phyloP scores from a whole-genome alignment of 306 rosid species.

The Prunus mongolica region DNA sequence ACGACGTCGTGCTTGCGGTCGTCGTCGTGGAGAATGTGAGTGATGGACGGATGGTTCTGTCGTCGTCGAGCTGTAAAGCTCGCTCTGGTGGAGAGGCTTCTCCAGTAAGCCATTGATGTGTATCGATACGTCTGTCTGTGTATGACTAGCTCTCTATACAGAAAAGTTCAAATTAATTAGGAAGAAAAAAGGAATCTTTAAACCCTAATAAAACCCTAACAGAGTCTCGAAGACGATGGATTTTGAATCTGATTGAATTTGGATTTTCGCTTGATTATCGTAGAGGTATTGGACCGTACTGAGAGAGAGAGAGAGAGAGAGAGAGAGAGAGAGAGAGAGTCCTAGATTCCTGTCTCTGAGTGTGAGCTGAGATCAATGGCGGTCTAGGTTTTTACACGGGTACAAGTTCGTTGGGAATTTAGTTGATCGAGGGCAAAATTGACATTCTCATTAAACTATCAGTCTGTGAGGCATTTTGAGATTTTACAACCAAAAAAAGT shows the following conservation, averaged over 20 bases:
- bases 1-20: constrained; percentile 26
- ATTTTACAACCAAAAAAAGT: too few relatives aligned
- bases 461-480: too few relatives aligned
- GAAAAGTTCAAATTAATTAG: not conserved
- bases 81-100: constrained; percentile 59
- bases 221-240: not conserved
- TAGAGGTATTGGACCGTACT: not conserved
- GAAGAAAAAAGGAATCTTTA: not conserved
- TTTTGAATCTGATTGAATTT: not conserved
- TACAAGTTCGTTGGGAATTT: not conserved
- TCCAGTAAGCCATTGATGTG: constrained; percentile 70
- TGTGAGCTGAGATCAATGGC: not conserved
- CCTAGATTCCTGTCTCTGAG: not conserved
- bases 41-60: constrained; percentile 57
- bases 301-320: not conserved
- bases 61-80: constrained; percentile 45
- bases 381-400: not conserved
- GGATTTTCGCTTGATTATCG: not conserved
- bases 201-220: constrained; percentile 19
- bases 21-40: constrained; percentile 41
- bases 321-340: not conserved
- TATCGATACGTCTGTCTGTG: not conserved
- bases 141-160: not conserved
- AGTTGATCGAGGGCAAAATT: not conserved
- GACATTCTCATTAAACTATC: not conserved